Evolutionary conservation across 176 grass and related monocot species (phyloP).

Genomic region (Carex myosuroides): DNA sequence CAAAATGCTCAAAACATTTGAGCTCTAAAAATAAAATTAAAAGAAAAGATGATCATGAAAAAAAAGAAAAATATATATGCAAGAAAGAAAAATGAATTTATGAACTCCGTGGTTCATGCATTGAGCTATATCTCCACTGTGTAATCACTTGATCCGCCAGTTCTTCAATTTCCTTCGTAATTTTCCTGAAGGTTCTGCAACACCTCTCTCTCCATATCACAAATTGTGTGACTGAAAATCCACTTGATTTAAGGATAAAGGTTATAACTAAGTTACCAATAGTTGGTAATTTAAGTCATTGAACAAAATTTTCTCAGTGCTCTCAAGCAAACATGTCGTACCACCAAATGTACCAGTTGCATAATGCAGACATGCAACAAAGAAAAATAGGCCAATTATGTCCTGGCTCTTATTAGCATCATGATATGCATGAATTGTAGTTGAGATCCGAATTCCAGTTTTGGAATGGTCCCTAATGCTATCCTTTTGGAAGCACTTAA

Average conservation of each 20-base stretch:
- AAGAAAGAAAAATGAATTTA: no score
- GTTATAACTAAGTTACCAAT: neutral
- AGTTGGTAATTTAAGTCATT: neutral
- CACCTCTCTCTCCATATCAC: no score
- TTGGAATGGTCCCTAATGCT: slow-evolving; percentile 17
- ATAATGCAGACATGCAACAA: neutral
- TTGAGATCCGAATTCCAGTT: neutral
- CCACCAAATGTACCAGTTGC: neutral
- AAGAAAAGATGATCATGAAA: no score
- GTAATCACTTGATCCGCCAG: no score
- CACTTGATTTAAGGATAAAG: neutral
- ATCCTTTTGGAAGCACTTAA: slow-evolving; percentile 6
- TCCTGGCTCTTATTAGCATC: neutral
- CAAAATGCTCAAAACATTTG: no score
- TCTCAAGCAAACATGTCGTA: neutral
- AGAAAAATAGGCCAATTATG: neutral
- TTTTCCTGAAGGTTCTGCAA: no score
- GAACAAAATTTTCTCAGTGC: neutral
- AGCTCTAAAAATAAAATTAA: no score
- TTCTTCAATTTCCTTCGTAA: no score
- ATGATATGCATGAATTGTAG: neutral
- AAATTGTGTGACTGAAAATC: neutral
- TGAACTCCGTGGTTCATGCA: no score
- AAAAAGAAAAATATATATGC: no score
- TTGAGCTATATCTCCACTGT: no score